phyloP scores from a whole-genome alignment of 768 basidiomycete genomes.

The Tulasnella sp. region DNA sequence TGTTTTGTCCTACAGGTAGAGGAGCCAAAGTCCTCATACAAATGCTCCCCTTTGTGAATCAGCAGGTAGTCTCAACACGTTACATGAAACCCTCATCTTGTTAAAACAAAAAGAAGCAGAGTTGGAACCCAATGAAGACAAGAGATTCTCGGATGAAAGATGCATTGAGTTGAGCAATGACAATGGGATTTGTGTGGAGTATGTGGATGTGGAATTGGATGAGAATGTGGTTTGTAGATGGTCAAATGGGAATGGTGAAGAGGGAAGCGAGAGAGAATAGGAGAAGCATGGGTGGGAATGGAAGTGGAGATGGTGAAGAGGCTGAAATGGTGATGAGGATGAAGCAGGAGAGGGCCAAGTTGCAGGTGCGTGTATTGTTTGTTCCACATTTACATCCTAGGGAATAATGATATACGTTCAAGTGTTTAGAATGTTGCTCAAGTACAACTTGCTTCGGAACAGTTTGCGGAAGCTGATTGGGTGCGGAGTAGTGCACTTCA shows the following conservation, averaged over 20 bases:
- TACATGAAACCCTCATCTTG: no score
- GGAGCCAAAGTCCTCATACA: no score
- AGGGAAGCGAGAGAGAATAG: conserved; percentile 22
- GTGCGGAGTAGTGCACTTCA: conserved; percentile 66
- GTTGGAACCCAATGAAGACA: conserved; percentile 57
- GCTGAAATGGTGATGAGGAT: conserved; percentile 65
- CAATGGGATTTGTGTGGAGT: conserved; percentile 66
- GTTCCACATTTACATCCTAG: neutral
- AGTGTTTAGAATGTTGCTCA: conserved; percentile 73
- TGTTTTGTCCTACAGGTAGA: no score
- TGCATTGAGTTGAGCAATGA: conserved; percentile 58
- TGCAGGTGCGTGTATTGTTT: conserved; percentile 50
- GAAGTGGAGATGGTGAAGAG: no score
- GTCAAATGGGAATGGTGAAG: conserved; percentile 18
- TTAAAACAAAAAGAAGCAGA: conserved; percentile 73
- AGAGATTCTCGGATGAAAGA: conserved; percentile 79
- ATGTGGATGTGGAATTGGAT: conserved; percentile 36
- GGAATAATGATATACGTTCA: no score
- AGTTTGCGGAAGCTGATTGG: conserved; percentile 66
- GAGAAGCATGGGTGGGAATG: conserved; percentile 39
- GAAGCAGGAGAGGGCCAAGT: conserved; percentile 75
- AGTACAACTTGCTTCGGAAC: conserved; percentile 61
- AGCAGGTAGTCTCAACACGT: no score
- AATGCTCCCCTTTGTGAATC: no score
- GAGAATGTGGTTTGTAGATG: conserved; percentile 29